Evolutionary conservation across 768 basidiomycete genomes (phyloP).

Genomic region (Suillus subaureus): DNA sequence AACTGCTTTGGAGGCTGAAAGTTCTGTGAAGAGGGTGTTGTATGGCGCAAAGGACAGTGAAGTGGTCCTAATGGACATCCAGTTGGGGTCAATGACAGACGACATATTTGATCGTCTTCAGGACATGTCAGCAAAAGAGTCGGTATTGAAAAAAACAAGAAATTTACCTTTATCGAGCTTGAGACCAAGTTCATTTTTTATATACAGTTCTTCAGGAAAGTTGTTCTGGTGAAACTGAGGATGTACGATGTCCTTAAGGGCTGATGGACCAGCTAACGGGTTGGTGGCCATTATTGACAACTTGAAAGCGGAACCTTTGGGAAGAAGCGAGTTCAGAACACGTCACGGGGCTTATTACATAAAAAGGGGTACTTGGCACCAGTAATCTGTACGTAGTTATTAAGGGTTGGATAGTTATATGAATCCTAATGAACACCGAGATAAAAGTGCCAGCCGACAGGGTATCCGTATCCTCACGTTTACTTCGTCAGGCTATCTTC

Average conservation of each 20-base stretch:
- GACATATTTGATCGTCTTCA: conserved; percentile 93
- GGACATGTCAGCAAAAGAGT: not conserved
- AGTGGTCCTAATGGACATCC: conserved; percentile 92
- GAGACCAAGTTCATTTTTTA: conserved; percentile 81
- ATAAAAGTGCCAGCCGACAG: not conserved
- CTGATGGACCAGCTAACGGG: conserved; percentile 58
- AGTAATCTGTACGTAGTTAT: conserved; percentile 9
- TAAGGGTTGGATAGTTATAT: not conserved
- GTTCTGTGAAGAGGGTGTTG: conserved; percentile 82
- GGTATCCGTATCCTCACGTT: not conserved
- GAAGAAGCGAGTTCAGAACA: not conserved
- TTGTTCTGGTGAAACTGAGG: conserved; percentile 97
- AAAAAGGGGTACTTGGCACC: conserved; percentile 6
- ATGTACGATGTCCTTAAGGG: conserved; percentile 69
- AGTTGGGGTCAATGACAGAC: conserved; percentile 73
- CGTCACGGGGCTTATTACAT: conserved; percentile 16
- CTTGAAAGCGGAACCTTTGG: not conserved
- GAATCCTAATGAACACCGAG: not conserved
- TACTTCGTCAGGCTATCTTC: conserved; percentile 1
- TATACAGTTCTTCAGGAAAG: conserved; percentile 75
- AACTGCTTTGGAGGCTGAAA: conserved; percentile 86
- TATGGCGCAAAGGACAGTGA: conserved; percentile 91
- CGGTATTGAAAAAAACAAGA: not conserved
- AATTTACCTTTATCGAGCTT: conserved; percentile 88
- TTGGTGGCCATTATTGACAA: conserved; percentile 41